phyloP scores from a whole-genome alignment of 768 basidiomycete genomes.

The Myochromella boudieri region DNA sequence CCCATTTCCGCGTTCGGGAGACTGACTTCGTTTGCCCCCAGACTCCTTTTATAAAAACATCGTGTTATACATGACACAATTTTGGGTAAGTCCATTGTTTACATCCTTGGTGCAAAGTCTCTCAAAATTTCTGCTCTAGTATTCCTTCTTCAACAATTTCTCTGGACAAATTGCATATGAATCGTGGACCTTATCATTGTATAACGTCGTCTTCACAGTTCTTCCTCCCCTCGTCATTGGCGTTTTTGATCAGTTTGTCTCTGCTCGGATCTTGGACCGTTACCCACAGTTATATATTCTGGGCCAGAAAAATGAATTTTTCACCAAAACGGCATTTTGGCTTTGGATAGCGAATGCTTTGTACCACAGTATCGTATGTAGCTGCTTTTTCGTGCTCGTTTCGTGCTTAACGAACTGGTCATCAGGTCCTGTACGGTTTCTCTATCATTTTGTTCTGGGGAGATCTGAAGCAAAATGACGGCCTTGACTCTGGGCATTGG shows the following conservation, averaged over 20 bases:
- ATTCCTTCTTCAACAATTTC: conserved; percentile 98
- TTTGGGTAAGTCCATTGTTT: conserved; percentile 69
- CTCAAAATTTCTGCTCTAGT: conserved; percentile 48
- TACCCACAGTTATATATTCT: conserved; percentile 96
- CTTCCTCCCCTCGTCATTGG: conserved; percentile 97
- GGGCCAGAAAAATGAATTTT: conserved; percentile 93
- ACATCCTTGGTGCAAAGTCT: not conserved
- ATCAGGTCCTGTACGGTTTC: conserved; percentile 82
- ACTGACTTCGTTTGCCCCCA: conserved; percentile 28
- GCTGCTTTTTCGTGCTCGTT: not conserved
- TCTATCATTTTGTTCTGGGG: conserved; percentile 92
- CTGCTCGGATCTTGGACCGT: conserved; percentile 91
- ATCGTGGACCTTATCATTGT: conserved; percentile 97
- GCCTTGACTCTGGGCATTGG: conserved; percentile 92
- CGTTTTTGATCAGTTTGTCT: conserved; percentile 97
- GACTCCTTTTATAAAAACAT: conserved; percentile 99
- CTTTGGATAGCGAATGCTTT: conserved; percentile 87
- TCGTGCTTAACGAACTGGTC: conserved; percentile 6
- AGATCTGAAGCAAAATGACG: conserved; percentile 78
- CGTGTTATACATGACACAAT: conserved; percentile 96
- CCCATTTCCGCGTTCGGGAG: not conserved
- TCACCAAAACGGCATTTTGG: conserved; percentile 90
- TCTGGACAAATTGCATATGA: conserved; percentile 98
- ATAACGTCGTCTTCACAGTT: conserved; percentile 95
- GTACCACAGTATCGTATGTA: conserved; percentile 82